Conservation (phyloP, 768 basidiomycete species). For the Tylopilus sp. region DNA sequence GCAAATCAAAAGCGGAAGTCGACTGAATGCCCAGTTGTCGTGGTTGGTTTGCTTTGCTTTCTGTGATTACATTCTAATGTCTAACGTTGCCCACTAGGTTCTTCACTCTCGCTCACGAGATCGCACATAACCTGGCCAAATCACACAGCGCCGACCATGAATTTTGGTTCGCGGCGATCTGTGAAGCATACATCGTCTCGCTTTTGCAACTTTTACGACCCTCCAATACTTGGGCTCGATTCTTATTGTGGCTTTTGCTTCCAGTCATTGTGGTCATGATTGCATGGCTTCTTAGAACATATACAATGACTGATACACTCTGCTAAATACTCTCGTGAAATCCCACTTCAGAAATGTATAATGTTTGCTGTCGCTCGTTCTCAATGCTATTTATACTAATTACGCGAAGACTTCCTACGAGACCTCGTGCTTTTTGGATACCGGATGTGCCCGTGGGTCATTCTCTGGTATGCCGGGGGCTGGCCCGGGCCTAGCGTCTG, state of each 20-base stretch:
- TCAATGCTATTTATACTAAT: too few relatives aligned
- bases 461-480: too few relatives aligned
- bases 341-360: too few relatives aligned
- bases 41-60: neutral
- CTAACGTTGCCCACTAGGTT: constrained; percentile 42
- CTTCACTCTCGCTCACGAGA: constrained; percentile 85
- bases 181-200: constrained; percentile 53
- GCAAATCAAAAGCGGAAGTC: neutral
- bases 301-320: too few relatives aligned
- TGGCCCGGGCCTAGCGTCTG: too few relatives aligned
- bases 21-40: neutral
- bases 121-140: constrained; percentile 82
- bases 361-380: too few relatives aligned
- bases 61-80: neutral
- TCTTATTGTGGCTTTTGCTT: neutral
- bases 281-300: too few relatives aligned
- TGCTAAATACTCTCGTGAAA: too few relatives aligned
- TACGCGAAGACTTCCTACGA: too few relatives aligned
- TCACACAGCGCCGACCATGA: constrained; percentile 86
- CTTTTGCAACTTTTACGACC: constrained; percentile 27
- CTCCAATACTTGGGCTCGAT: neutral
- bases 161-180: constrained; percentile 87
- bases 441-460: too few relatives aligned
- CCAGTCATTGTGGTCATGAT: neutral
- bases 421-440: too few relatives aligned